phyloP scores from a whole-genome alignment of 108 stramenopile species.

The Pelagomonas calceolata region DNA sequence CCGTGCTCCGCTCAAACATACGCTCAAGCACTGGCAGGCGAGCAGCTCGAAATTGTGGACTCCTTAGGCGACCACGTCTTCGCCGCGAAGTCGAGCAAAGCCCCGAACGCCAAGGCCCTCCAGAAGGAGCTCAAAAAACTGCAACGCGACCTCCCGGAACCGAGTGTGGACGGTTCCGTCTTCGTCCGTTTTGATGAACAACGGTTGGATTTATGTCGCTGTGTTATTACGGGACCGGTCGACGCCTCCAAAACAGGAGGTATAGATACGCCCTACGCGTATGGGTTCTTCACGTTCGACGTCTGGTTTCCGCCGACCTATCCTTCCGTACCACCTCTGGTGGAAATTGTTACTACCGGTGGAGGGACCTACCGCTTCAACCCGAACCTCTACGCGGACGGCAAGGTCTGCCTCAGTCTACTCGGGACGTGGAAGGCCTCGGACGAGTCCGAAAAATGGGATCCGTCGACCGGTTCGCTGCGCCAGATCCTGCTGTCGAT shows the following conservation, averaged over 20 bases:
- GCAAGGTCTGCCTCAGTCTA: conserved; percentile 24
- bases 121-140: not conserved
- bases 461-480: conserved; percentile 25
- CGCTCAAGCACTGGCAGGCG: not conserved
- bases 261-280: conserved; percentile 25
- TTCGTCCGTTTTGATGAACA: not conserved
- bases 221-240: not conserved
- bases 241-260: too few species aligned
- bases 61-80: not conserved
- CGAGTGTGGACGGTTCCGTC: not conserved
- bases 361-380: conserved; percentile 20
- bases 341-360: conserved; percentile 23
- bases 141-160: not conserved
- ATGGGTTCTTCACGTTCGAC: conserved; percentile 24
- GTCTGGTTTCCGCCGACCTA: conserved; percentile 19
- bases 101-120: not conserved
- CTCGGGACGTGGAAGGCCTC: not conserved
- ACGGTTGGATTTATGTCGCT: not conserved
- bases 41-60: not conserved
- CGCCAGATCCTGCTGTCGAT: conserved; percentile 42
- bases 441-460: conserved; percentile 17
- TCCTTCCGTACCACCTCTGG: conserved; percentile 16
- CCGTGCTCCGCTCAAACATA: not conserved
- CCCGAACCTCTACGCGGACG: conserved; percentile 30
- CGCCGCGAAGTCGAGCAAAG: not conserved